Conservation (phyloP, 2,329 filamentous ascomycete species). For the Phialophora verrucosa region DNA sequence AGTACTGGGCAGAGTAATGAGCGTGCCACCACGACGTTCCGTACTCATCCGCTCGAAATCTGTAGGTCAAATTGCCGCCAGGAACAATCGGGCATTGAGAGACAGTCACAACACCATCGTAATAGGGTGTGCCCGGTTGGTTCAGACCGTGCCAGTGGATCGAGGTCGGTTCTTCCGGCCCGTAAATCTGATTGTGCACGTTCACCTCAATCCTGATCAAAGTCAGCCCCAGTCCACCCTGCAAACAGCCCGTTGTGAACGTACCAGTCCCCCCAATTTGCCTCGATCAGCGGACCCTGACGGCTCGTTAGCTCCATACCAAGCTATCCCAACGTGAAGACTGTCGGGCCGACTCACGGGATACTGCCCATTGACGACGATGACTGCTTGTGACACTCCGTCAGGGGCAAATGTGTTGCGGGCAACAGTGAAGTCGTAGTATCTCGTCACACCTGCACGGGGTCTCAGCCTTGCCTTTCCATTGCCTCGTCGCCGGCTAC, state of each 20-base stretch:
- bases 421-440: slow-evolving; percentile 34
- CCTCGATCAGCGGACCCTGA: slow-evolving; percentile 43
- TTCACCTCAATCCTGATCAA: slow-evolving; percentile 40
- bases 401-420: slow-evolving; percentile 31
- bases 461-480: slow-evolving; percentile 15
- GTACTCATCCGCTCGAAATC: slow-evolving; percentile 49
- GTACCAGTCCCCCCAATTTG: slow-evolving; percentile 46
- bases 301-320: background rate
- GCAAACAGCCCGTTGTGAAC: background rate
- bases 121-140: slow-evolving; percentile 36
- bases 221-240: slow-evolving; percentile 22
- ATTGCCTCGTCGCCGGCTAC: background rate
- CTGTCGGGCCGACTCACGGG: slow-evolving; percentile 9
- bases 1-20: slow-evolving; percentile 47
- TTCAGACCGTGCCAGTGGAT: slow-evolving; percentile 46
- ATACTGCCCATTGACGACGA: slow-evolving; percentile 51
- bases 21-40: slow-evolving; percentile 48
- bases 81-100: slow-evolving; percentile 38
- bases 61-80: slow-evolving; percentile 42
- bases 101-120: slow-evolving; percentile 37
- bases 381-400: slow-evolving; percentile 46
- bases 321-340: background rate
- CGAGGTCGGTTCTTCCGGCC: slow-evolving; percentile 44
- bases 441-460: slow-evolving; percentile 31
- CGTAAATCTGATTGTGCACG: slow-evolving; percentile 45